These are phyloP conservation scores for Pisolithus tinctorius DNA, from an alignment of 768 basidiomycete species.

Conservation along the genomic window DNA sequence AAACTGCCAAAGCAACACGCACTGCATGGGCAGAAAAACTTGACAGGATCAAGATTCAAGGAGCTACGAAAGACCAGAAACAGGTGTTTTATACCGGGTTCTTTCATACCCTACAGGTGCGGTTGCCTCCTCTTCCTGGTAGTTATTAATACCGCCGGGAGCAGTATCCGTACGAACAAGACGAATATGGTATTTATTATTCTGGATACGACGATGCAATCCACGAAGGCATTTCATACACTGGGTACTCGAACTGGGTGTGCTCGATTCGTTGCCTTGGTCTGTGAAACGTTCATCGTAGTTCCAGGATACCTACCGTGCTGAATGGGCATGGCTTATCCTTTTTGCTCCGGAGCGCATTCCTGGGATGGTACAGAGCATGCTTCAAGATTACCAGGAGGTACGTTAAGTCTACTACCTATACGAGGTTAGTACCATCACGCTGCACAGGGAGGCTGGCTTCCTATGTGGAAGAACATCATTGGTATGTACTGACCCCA, in stretches of 20 bases:
- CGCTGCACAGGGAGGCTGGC: constrained; percentile 55
- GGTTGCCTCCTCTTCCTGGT: not conserved
- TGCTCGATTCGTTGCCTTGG: constrained; percentile 7
- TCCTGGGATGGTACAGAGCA: constrained; percentile 68
- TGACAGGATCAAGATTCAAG: constrained; percentile 42
- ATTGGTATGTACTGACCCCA: constrained; percentile 37
- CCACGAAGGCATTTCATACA: constrained; percentile 64
- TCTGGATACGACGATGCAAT: constrained; percentile 69
- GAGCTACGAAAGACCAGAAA: constrained; percentile 41
- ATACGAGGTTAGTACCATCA: too few species aligned
- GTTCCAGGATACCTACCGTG: constrained; percentile 67
- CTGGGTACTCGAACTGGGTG: constrained; percentile 78
- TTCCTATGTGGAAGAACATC: constrained; percentile 90
- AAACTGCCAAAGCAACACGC: constrained; percentile 43
- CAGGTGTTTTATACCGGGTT: constrained; percentile 55
- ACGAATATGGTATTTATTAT: constrained; percentile 62
- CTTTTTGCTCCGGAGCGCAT: constrained; percentile 73
- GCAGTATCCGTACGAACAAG: constrained; percentile 73
- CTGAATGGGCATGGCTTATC: constrained; percentile 74
- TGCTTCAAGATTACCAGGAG: constrained; percentile 73
- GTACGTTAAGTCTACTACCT: constrained; percentile 23
- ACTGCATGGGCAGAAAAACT: constrained; percentile 54
- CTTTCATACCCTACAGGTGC: constrained; percentile 55
- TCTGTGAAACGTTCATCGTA: not conserved
- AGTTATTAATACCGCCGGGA: constrained; percentile 3